These are phyloP conservation scores for Penstemon barbatus DNA, from an alignment of 257 asterid species.

Conservation along the genomic window DNA sequence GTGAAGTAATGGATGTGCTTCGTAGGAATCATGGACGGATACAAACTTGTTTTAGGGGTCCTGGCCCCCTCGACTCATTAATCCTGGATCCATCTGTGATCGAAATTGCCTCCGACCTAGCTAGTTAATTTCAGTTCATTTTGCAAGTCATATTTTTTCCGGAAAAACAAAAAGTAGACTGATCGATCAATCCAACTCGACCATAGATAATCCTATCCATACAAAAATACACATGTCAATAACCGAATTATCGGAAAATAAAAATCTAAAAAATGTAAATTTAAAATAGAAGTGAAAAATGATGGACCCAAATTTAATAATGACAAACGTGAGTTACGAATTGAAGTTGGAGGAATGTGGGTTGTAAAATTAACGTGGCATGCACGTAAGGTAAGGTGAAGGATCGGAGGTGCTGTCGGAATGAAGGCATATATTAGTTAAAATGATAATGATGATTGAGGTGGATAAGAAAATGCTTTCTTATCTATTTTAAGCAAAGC, in stretches of 20 bases:
- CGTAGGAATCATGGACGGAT: no score
- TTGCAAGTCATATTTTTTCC: no score
- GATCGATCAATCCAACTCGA: neutral
- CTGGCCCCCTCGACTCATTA: no score
- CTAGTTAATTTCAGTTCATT: no score
- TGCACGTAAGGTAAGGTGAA: conserved; percentile 39
- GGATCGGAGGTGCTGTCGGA: conserved; percentile 24
- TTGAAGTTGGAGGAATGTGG: conserved; percentile 11
- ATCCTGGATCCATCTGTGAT: no score
- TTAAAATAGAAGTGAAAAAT: neutral
- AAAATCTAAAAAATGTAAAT: neutral
- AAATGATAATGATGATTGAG: conserved; percentile 27
- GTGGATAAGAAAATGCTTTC: conserved; percentile 22
- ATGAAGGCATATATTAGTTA: conserved; percentile 25
- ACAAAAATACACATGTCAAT: neutral
- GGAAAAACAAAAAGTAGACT: no score
- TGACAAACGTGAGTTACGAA: neutral
- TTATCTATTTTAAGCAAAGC: conserved; percentile 26
- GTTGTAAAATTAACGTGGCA: conserved; percentile 38
- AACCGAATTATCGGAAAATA: neutral
- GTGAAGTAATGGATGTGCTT: no score
- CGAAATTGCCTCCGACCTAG: no score
- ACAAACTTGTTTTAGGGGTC: no score
- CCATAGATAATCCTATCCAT: no score
- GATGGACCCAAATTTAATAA: neutral